phyloP scores from a whole-genome alignment of 2,329 filamentous ascomycete genomes.

The Truncatella angustata region DNA sequence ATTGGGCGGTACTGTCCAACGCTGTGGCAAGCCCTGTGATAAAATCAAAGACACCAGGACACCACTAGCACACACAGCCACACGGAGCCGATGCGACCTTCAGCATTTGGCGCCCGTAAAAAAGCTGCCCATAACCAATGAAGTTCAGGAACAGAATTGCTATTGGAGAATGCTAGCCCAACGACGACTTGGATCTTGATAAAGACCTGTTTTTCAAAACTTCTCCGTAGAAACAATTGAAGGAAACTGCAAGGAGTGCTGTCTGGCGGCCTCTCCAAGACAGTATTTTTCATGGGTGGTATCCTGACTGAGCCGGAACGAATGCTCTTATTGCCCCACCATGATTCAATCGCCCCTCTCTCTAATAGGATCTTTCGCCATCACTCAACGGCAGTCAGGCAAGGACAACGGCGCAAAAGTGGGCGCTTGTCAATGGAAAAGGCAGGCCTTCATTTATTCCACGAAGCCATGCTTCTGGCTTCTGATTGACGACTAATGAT shows the following conservation, averaged over 20 bases:
- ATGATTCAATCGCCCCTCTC: neutral
- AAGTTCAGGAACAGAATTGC: neutral
- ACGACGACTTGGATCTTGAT: neutral
- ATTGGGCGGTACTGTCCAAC: neutral
- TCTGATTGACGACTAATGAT: no score
- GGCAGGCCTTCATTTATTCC: no score
- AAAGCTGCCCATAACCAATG: neutral
- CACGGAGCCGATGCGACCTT: conserved; percentile 1
- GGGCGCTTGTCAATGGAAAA: no score
- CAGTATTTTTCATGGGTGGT: neutral
- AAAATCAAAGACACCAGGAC: neutral
- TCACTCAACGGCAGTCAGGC: no score
- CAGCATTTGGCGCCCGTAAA: neutral
- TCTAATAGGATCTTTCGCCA: neutral
- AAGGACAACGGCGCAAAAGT: no score
- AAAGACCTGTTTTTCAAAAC: neutral
- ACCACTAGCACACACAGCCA: conserved; percentile 5
- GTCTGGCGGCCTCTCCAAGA: neutral
- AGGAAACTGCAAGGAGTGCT: neutral
- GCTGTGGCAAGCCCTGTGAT: neutral
- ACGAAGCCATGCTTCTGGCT: no score
- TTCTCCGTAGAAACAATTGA: neutral
- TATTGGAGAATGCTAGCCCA: neutral
- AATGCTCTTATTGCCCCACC: neutral
- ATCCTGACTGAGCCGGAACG: neutral